These are phyloP conservation scores for Halophytophthora polymorphica DNA, from an alignment of 352 stramenopile genomes.

Conservation along the genomic window DNA sequence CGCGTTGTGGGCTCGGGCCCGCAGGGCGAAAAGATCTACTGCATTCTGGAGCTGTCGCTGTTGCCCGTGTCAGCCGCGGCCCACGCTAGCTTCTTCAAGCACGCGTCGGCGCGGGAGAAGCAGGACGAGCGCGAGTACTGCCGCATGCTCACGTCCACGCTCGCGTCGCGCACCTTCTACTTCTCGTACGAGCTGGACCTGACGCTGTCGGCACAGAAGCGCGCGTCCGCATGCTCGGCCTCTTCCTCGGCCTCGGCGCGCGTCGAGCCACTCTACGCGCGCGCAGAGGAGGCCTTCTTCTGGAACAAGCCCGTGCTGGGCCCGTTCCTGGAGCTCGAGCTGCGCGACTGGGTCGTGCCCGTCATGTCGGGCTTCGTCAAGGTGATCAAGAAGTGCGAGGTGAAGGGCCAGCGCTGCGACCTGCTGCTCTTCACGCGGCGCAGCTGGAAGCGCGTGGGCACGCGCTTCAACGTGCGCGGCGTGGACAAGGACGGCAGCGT, in stretches of 20 bases:
- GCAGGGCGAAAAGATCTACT: conserved; percentile 61
- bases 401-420: conserved; percentile 52
- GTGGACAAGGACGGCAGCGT: conserved; percentile 86
- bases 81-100: conserved; percentile 49
- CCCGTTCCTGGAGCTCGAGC: conserved; percentile 44
- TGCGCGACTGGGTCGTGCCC: conserved; percentile 62
- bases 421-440: conserved; percentile 73
- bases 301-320: conserved; percentile 86
- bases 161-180: conserved; percentile 58
- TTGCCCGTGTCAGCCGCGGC: conserved; percentile 47
- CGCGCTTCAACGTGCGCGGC: conserved; percentile 91
- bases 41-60: conserved; percentile 44
- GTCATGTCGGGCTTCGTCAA: conserved; percentile 74
- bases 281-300: conserved; percentile 89
- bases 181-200: conserved; percentile 71
- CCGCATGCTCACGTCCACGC: conserved; percentile 47
- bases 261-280: conserved; percentile 43
- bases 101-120: conserved; percentile 53
- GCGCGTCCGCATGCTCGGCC: conserved; percentile 22
- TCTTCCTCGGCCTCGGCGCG: conserved; percentile 6
- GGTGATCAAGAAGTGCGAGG: conserved; percentile 62
- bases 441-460: conserved; percentile 76
- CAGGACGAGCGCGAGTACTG: conserved; percentile 54
- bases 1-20: conserved; percentile 59
- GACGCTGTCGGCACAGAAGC: conserved; percentile 54